Conservation (phyloP, 805 yeast genomes). For the Candida piceae region DNA sequence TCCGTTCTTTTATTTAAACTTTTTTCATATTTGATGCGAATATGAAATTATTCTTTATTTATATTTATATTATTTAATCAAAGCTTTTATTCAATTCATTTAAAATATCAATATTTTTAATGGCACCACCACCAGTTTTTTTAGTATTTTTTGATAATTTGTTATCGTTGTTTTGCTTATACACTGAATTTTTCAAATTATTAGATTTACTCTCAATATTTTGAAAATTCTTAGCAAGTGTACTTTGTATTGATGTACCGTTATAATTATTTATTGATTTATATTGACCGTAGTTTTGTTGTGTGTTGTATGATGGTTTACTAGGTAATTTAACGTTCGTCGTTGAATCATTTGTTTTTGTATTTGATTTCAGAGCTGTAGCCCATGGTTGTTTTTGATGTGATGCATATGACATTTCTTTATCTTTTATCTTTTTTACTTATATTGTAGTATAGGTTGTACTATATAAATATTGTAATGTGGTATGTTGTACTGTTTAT, state of each 20-base stretch:
- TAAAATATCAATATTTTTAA: conserved; percentile 18
- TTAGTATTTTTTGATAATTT: not conserved
- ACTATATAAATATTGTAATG: too few relatives aligned
- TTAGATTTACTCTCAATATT: not conserved
- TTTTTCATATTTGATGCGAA: not conserved
- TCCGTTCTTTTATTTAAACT: too few relatives aligned
- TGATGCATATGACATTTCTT: not conserved
- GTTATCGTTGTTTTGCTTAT: not conserved
- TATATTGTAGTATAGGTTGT: too few relatives aligned
- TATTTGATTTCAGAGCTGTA: not conserved
- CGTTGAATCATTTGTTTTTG: too few relatives aligned
- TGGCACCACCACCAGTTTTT: not conserved
- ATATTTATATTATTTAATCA: conserved; percentile 3
- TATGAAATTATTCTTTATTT: not conserved
- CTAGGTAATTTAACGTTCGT: not conserved
- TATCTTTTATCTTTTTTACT: too few relatives aligned
- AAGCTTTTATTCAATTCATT: conserved; percentile 17
- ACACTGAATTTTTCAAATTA: not conserved
- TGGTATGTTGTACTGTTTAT: too few relatives aligned
- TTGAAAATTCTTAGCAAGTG: not conserved
- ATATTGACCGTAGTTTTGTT: not conserved
- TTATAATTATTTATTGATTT: not conserved
- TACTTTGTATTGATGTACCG: not conserved
- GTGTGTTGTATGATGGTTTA: not conserved
- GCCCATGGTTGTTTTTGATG: not conserved